A percentile compares a stretch with the other conserved stretches of the same genome.
Evolutionary conservation across 441 rosid species (phyloP).

Genomic region (Eutrema salsugineum): DNA sequence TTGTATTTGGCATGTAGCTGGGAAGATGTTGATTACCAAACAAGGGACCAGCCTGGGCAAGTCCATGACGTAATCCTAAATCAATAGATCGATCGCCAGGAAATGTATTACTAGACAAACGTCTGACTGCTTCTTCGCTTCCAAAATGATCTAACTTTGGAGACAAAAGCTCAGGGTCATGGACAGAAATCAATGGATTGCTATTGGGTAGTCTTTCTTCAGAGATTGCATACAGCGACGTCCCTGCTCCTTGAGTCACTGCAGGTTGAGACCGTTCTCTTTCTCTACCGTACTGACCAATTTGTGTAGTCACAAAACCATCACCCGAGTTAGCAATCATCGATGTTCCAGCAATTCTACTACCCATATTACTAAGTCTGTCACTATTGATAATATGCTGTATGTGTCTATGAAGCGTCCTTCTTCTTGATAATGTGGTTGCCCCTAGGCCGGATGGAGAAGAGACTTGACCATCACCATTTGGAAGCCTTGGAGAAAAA

Average conservation of each 20-base stretch:
- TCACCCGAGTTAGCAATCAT: slow-evolving; percentile 39
- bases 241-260: slow-evolving; percentile 38
- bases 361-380: slow-evolving; percentile 45
- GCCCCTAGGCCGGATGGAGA: slow-evolving; percentile 81
- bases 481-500: slow-evolving; percentile 66
- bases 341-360: slow-evolving; percentile 44
- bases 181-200: slow-evolving; percentile 41
- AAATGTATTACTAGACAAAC: slow-evolving; percentile 21
- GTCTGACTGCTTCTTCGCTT: slow-evolving; percentile 38
- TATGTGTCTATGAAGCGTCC: slow-evolving; percentile 82
- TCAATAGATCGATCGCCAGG: slow-evolving; percentile 34
- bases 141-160: slow-evolving; percentile 40
- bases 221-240: slow-evolving; percentile 28
- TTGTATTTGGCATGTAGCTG: slow-evolving; percentile 42
- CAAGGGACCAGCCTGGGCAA: slow-evolving; percentile 34
- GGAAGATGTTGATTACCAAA: slow-evolving; percentile 36
- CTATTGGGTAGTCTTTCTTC: slow-evolving; percentile 42
- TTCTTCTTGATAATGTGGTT: slow-evolving; percentile 74
- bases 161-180: slow-evolving; percentile 39
- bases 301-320: slow-evolving; percentile 39
- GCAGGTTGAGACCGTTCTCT: slow-evolving; percentile 38
- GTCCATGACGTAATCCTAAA: slow-evolving; percentile 57
- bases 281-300: slow-evolving; percentile 47
- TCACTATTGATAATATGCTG: slow-evolving; percentile 61
- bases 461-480: slow-evolving; percentile 45